A percentile compares a stretch with the other conserved stretches of the same genome.
Conservation (phyloP, 257 asterid species). For the Ligustrum vulgare region DNA sequence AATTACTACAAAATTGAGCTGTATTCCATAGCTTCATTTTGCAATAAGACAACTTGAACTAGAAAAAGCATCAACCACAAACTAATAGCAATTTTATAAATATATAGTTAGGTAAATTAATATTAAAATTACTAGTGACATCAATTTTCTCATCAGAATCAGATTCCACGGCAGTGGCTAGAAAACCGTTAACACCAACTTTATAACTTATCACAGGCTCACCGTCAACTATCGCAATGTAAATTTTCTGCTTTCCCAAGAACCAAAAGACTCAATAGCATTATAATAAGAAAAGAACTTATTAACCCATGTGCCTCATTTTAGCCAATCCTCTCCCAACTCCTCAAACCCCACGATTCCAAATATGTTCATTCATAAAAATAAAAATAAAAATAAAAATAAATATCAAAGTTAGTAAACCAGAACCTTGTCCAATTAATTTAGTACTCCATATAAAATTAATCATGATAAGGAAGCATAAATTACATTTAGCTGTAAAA, state of each 20-base stretch:
- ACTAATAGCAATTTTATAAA: neutral
- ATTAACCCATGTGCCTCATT: constrained; percentile 53
- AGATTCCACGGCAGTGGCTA: constrained; percentile 89
- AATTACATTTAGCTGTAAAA: neutral
- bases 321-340: too few species aligned
- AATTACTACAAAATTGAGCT: too few species aligned
- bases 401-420: too few species aligned
- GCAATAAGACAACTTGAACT: neutral
- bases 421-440: neutral
- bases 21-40: too few species aligned
- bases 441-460: neutral
- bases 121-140: constrained; percentile 58
- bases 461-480: neutral
- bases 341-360: too few species aligned
- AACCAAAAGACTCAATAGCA: constrained; percentile 39
- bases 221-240: constrained; percentile 83
- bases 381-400: constrained; percentile 22
- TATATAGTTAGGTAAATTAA: neutral
- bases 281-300: constrained; percentile 33
- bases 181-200: constrained; percentile 84
- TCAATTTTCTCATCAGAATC: constrained; percentile 83
- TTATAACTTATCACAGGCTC: constrained; percentile 90
- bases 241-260: constrained; percentile 67
- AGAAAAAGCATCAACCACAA: neutral
- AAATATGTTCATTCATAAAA: too few species aligned